Conservation (phyloP, 2,329 filamentous ascomycete species). For the Trichothecium roseum region DNA sequence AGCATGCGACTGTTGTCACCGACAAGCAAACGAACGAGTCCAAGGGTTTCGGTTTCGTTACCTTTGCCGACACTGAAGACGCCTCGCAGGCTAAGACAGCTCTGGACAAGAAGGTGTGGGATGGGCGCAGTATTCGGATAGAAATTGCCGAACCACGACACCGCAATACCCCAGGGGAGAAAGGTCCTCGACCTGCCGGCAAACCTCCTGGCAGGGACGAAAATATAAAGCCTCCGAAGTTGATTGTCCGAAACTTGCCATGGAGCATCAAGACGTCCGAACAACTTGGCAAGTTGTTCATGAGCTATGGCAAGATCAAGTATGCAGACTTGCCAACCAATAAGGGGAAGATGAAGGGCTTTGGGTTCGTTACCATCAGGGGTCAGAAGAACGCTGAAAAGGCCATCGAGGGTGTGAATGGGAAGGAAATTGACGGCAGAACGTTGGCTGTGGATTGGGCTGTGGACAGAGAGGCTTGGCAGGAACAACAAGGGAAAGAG, state of each 20-base stretch:
- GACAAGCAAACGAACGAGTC: conserved; percentile 81
- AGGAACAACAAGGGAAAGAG: conserved; percentile 48
- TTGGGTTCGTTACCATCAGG: conserved; percentile 84
- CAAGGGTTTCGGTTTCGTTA: conserved; percentile 92
- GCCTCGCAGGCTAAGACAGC: conserved; percentile 71
- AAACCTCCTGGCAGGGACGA: conserved; percentile 47
- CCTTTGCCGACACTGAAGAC: conserved; percentile 89
- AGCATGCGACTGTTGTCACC: conserved; percentile 86
- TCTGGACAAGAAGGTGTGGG: conserved; percentile 66
- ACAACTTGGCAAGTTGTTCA: conserved; percentile 69
- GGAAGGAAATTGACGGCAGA: conserved; percentile 79
- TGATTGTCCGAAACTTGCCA: conserved; percentile 87
- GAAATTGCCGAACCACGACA: conserved; percentile 83
- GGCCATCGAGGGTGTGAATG: conserved; percentile 76
- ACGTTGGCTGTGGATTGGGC: conserved; percentile 93
- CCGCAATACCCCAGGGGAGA: conserved; percentile 42
- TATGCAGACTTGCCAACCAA: conserved; percentile 74
- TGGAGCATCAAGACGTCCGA: conserved; percentile 90
- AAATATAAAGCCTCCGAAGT: conserved; percentile 55
- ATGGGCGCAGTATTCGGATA: conserved; percentile 73
- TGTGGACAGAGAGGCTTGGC: conserved; percentile 82
- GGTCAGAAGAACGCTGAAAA: conserved; percentile 86
- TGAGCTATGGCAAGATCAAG: conserved; percentile 85
- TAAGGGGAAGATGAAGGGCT: conserved; percentile 68
- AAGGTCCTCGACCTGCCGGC: conserved; percentile 24